These are phyloP conservation scores for Suhomyces pyralidae DNA, from an alignment of 805 yeast genomes.

Conservation along the genomic window DNA sequence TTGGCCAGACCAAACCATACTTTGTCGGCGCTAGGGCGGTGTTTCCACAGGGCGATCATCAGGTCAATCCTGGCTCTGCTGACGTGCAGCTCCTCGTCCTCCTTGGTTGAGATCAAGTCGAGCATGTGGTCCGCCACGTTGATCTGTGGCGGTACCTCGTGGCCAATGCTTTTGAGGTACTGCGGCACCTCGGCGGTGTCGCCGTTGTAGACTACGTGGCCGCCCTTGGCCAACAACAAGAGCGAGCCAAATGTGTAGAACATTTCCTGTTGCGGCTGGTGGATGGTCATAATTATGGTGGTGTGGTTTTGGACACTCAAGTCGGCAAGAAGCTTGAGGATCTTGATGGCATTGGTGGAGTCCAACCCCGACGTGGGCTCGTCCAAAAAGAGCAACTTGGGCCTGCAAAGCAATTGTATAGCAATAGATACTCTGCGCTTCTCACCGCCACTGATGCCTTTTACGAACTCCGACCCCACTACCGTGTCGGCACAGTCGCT, in stretches of 20 bases:
- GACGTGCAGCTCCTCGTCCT: conserved; percentile 22
- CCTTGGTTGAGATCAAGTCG: conserved; percentile 58
- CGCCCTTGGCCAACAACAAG: conserved; percentile 71
- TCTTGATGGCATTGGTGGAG: conserved; percentile 70
- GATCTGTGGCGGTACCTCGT: conserved; percentile 54
- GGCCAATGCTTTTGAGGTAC: conserved; percentile 51
- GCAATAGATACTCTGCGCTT: conserved; percentile 82
- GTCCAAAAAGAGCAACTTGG: conserved; percentile 69
- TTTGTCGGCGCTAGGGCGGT: background rate
- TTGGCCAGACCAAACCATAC: background rate
- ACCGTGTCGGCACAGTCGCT: conserved; percentile 73
- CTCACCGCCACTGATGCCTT: conserved; percentile 52
- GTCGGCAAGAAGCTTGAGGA: conserved; percentile 55
- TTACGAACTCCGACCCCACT: conserved; percentile 34
- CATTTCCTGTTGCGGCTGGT: conserved; percentile 74
- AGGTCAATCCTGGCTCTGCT: conserved; percentile 20
- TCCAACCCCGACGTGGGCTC: conserved; percentile 92
- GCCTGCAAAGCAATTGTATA: conserved; percentile 68
- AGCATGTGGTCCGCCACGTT: conserved; percentile 75
- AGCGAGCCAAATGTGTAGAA: conserved; percentile 66
- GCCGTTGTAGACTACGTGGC: conserved; percentile 68
- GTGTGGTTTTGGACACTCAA: conserved; percentile 61
- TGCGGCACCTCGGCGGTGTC: conserved; percentile 40
- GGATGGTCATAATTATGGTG: conserved; percentile 68
- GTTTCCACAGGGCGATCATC: conserved; percentile 29